Evolutionary conservation across 1,284 basidiomycete genomes (phyloP), one percentile per base, ranked within the genome.

Genomic region (Rhodotorula sp.): DNA sequence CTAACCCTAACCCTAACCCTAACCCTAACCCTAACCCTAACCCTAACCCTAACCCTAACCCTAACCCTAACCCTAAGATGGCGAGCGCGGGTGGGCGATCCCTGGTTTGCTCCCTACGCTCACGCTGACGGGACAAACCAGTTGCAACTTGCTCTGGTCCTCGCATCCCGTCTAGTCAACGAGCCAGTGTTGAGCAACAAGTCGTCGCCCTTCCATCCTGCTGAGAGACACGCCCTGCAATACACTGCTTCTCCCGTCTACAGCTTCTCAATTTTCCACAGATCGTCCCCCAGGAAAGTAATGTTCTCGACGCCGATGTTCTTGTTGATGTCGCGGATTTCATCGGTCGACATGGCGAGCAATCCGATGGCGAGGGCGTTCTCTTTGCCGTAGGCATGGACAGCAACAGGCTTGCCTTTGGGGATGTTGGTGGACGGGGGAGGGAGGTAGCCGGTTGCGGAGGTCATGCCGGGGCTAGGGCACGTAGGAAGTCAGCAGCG

Each of bases 341-440:
- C 94, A 77, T 94, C 92, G 39, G 92, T 91, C 59, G 85, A 83
- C 74, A 94, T 82, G 80, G 90, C 90, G 73, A 90, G 87, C 68
- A 93, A 82, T 4, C 96, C 96, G 66, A 99, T 86, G 0, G 89
- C 95, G 44, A 92, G 88, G 1, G 94, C 89, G 76, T 93, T 88
- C 74, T 94, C 90, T 81, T 99, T 99, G n/a, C 94, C 95, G 81
- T 99, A 94, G 24, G 94, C 92, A 76, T 89, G 85, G 67, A 99
- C 89, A 1, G 91, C 92, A 22, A 99, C 93, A 20, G 91, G 84
- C 1, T 85, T 84, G 17, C 86, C 88, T 56, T 87, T 85, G 24
- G 87, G 84, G 49, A 98, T 82, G 2, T 86, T 89, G 46, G 82
- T 82, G 46, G 89, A 88, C 32, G 86, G 81, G 11, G 92, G 87